phyloP scores from a whole-genome alignment of 345 rosid species.

The Nasturtium officinale region DNA sequence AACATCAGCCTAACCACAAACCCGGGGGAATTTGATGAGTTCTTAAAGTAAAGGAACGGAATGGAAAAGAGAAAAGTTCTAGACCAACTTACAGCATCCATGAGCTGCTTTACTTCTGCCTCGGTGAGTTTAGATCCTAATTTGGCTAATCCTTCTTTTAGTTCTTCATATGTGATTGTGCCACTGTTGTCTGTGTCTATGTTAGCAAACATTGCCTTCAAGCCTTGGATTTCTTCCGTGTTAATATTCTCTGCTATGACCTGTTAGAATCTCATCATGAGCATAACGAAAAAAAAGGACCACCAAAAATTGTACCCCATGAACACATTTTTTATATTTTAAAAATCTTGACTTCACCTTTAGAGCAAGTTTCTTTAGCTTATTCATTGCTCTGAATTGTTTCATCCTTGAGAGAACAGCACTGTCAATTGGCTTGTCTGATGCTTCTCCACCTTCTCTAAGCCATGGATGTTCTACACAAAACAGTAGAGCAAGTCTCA shows the following conservation, averaged over 20 bases:
- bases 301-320: conserved; percentile 2
- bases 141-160: conserved; percentile 78
- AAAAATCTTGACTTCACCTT: conserved; percentile 52
- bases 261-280: conserved; percentile 41
- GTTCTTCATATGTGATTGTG: conserved; percentile 85
- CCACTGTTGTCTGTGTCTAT: conserved; percentile 93
- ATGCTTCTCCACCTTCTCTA: conserved; percentile 73
- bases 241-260: conserved; percentile 86
- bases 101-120: conserved; percentile 80
- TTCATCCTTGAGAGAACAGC: conserved; percentile 95
- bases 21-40: background rate
- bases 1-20: conserved; percentile 75
- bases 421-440: conserved; percentile 86
- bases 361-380: conserved; percentile 87
- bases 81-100: conserved; percentile 81
- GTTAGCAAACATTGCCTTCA: conserved; percentile 79
- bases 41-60: background rate
- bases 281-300: background rate
- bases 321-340: conserved; percentile 11
- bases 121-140: conserved; percentile 89
- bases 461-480: conserved; percentile 73
- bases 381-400: conserved; percentile 95
- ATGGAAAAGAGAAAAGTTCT: background rate
- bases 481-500: conserved; percentile 14
- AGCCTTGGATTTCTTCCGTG: conserved; percentile 80